Conservation (phyloP, 768 basidiomycete species). For the Rhodosporidiobolus odoratus region DNA sequence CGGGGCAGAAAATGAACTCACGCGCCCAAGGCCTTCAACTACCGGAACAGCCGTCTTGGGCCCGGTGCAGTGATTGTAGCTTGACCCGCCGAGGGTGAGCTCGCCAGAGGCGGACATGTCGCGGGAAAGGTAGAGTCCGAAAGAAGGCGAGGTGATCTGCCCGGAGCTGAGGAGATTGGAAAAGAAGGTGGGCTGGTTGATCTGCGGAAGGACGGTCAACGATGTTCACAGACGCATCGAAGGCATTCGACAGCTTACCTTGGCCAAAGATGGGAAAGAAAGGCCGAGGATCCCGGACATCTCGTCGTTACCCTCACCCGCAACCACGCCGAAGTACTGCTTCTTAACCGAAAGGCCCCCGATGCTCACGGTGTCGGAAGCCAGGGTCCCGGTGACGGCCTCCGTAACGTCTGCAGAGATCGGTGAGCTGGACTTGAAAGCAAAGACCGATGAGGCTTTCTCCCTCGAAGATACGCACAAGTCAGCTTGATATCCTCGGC, state of each 20-base stretch:
- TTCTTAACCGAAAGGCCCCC: background rate
- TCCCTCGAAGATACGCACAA: background rate
- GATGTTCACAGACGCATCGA: background rate
- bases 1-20: background rate
- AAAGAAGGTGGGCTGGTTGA: background rate
- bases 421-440: too few relatives aligned
- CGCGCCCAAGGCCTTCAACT: background rate
- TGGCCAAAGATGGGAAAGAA: background rate
- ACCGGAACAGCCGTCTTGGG: background rate
- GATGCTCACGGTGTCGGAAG: constrained; percentile 1
- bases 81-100: constrained; percentile 6
- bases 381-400: background rate
- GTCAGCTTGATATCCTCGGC: background rate
- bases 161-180: background rate
- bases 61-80: constrained; percentile 2
- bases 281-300: constrained; percentile 3
- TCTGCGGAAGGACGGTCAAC: background rate
- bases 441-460: too few relatives aligned
- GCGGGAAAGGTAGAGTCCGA: constrained; percentile 14
- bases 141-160: background rate
- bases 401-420: constrained; percentile 8
- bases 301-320: too few relatives aligned
- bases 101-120: background rate
- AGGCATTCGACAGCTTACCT: too few relatives aligned
- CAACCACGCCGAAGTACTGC: constrained; percentile 3